A percentile compares a stretch with the other conserved stretches of the same genome.
phyloP scores from a whole-genome alignment of 306 rosid genomes.

The Inga laurina region DNA sequence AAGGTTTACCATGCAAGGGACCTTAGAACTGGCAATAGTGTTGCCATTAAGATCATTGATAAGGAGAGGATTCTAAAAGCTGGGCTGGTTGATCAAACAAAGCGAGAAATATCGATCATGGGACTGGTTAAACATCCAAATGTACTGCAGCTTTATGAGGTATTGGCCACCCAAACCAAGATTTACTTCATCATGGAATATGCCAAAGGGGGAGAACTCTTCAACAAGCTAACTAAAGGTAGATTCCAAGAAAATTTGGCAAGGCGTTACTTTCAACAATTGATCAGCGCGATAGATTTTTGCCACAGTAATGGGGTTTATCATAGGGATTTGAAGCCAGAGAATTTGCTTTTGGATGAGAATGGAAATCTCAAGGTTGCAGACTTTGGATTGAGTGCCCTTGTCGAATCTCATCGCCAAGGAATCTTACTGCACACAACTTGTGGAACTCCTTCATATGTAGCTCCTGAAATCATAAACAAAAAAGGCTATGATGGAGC shows the following conservation, averaged over 20 bases:
- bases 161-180: conserved; percentile 49
- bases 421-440: conserved; percentile 37
- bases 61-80: conserved; percentile 38
- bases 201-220: conserved; percentile 56
- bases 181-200: conserved; percentile 53
- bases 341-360: conserved; percentile 53
- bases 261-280: conserved; percentile 48
- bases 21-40: conserved; percentile 40
- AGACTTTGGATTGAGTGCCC: conserved; percentile 48
- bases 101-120: conserved; percentile 43
- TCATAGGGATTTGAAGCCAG: conserved; percentile 57
- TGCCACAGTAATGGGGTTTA: conserved; percentile 54
- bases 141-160: conserved; percentile 45
- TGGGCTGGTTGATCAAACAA: conserved; percentile 39
- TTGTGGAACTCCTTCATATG: conserved; percentile 55
- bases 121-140: conserved; percentile 45
- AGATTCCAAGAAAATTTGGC: conserved; percentile 32
- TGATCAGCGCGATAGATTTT: conserved; percentile 41
- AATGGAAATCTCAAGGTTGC: conserved; percentile 46
- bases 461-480: conserved; percentile 46
- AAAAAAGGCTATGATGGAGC: conserved; percentile 46
- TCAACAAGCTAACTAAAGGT: conserved; percentile 39
- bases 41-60: conserved; percentile 48
- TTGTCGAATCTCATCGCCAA: conserved; percentile 34
- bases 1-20: conserved; percentile 54